Conservation (phyloP, 2,329 filamentous ascomycete species). For the Zymoseptoria crescenta region DNA sequence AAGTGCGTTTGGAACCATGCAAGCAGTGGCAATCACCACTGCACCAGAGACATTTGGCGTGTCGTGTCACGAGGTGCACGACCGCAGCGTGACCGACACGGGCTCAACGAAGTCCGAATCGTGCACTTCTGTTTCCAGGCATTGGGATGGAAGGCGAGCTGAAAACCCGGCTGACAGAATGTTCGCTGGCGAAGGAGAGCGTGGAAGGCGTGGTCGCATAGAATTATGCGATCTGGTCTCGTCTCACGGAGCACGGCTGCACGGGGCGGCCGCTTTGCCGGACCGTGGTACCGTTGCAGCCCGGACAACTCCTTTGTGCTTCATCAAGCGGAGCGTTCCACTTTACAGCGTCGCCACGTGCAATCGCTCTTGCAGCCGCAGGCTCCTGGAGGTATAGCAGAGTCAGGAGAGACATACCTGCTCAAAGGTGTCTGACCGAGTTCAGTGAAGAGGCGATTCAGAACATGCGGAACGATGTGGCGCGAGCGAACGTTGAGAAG, state of each 20-base stretch:
- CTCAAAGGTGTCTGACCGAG: not conserved
- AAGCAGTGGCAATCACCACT: too few relatives aligned
- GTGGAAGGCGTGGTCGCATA: not conserved
- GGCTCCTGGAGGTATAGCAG: not conserved
- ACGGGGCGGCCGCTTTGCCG: not conserved
- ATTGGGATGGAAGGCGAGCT: not conserved
- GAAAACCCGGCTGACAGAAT: not conserved
- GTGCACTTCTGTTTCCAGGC: not conserved
- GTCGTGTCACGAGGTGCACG: not conserved
- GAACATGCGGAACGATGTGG: not conserved
- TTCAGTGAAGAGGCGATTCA: too few relatives aligned
- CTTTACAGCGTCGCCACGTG: not conserved
- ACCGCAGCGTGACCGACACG: not conserved
- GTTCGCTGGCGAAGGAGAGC: not conserved
- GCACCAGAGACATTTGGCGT: not conserved
- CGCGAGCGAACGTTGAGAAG: not conserved
- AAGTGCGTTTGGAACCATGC: not conserved
- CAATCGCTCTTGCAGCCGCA: not conserved
- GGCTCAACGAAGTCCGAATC: not conserved
- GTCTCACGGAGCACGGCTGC: too few relatives aligned
- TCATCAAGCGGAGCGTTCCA: not conserved
- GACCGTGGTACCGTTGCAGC: too few relatives aligned
- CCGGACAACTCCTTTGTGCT: too few relatives aligned
- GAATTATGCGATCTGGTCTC: not conserved
- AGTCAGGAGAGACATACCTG: not conserved